Percentiles rank a stretch among this genome's conserved stretches.
Conservation (phyloP, 2,329 filamentous ascomycete species). For the Trichoderma breve region DNA sequence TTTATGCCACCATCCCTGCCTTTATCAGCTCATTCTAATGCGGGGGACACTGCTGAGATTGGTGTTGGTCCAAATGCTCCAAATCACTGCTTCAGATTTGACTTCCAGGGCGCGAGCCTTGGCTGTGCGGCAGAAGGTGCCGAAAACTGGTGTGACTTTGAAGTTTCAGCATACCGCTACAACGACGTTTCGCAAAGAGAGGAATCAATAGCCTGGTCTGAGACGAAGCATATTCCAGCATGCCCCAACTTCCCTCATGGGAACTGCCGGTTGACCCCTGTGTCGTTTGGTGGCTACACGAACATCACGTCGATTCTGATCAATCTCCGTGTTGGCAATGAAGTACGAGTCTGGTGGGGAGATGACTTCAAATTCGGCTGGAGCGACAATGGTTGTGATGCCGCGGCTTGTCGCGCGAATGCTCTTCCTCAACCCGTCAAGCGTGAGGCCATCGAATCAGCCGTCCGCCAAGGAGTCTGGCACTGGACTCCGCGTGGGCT, state of each 20-base stretch:
- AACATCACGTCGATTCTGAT: conserved; percentile 42
- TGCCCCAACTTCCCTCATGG: conserved; percentile 36
- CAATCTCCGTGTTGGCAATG: conserved; percentile 37
- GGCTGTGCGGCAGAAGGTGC: conserved; percentile 38
- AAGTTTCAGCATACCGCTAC: conserved; percentile 42
- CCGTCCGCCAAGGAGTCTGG: conserved; percentile 35
- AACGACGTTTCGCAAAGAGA: conserved; percentile 34
- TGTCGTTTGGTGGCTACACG: conserved; percentile 39
- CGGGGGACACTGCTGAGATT: conserved; percentile 40
- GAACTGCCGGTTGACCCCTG: conserved; percentile 35
- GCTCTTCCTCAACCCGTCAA: conserved; percentile 30
- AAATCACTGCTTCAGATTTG: conserved; percentile 40
- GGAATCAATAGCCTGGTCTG: conserved; percentile 41
- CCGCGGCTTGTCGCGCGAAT: conserved; percentile 36
- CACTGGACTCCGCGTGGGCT: conserved; percentile 35
- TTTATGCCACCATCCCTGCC: conserved; percentile 40
- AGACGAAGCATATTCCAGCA: conserved; percentile 39
- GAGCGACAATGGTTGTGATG: conserved; percentile 42
- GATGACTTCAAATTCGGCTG: conserved; percentile 42
- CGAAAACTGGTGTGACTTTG: conserved; percentile 42
- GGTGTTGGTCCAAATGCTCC: conserved; percentile 39
- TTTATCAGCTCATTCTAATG: conserved; percentile 24
- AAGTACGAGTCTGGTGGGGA: conserved; percentile 42
- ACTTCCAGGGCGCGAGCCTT: conserved; percentile 40
- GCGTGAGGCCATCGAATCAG: conserved; percentile 33